phyloP scores from a whole-genome alignment of 768 basidiomycete genomes.

The Pleurotus eryngii region DNA sequence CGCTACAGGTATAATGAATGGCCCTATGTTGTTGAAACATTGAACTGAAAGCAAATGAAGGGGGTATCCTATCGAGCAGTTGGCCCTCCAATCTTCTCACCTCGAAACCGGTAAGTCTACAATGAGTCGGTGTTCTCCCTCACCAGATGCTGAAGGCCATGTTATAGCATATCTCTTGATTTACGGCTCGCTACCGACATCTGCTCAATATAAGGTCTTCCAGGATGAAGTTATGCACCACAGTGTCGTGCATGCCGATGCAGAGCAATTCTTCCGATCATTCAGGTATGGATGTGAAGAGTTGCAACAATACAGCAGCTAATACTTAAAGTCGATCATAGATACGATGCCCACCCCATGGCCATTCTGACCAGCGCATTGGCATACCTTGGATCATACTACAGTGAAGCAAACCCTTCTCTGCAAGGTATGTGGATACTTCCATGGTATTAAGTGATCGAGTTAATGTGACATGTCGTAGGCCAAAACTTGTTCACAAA shows the following conservation, averaged over 20 bases:
- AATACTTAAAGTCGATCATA: slow-evolving; percentile 19
- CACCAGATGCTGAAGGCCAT: neutral
- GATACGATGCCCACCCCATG: slow-evolving; percentile 93
- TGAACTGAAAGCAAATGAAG: slow-evolving; percentile 31
- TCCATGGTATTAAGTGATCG: neutral
- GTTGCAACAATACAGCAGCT: neutral
- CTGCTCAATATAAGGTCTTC: slow-evolving; percentile 57
- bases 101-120: slow-evolving; percentile 54
- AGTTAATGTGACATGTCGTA: slow-evolving; percentile 19
- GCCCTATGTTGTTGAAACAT: neutral
- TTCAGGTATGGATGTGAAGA: slow-evolving; percentile 45
- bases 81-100: slow-evolving; percentile 76
- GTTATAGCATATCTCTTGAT: slow-evolving; percentile 74
- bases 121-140: too few relatives aligned
- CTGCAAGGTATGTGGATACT: slow-evolving; percentile 54
- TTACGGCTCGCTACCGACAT: slow-evolving; percentile 77
- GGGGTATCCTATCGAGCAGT: slow-evolving; percentile 91
- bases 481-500: slow-evolving; percentile 78
- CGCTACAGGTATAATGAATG: slow-evolving; percentile 63
- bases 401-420: slow-evolving; percentile 85
- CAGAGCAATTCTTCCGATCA: slow-evolving; percentile 64
- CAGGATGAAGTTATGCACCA: slow-evolving; percentile 79
- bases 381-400: slow-evolving; percentile 85
- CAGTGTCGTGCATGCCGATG: slow-evolving; percentile 61
- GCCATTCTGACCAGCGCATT: slow-evolving; percentile 85